A percentile compares a stretch with the other conserved stretches of the same genome.
These are phyloP conservation scores for Heterobasidion parviporum DNA, from an alignment of 1,284 basidiomycete genomes.

Conservation along the genomic window DNA sequence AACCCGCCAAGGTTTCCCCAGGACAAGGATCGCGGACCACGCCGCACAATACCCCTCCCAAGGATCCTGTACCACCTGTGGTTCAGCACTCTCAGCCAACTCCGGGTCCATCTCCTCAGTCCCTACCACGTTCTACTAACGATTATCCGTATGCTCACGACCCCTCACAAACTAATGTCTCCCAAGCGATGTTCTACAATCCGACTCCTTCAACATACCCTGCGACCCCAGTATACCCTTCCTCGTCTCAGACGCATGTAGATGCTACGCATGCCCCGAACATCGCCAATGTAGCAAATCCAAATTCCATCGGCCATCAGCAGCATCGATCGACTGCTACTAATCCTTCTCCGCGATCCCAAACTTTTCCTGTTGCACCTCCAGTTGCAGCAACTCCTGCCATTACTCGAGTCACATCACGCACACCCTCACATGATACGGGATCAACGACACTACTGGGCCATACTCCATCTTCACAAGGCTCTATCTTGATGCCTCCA, in stretches of 20 bases:
- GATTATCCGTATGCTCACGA: constrained; percentile 8
- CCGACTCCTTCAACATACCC: constrained; percentile 11
- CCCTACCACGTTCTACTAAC: not conserved
- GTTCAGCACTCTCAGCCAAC: constrained; percentile 4
- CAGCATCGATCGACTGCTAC: constrained; percentile 7
- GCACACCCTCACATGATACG: constrained; percentile 13
- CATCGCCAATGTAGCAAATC: constrained; percentile 5
- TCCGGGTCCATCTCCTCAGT: not conserved
- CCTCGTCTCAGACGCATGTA: constrained; percentile 8
- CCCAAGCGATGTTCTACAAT: constrained; percentile 2
- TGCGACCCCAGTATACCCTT: constrained; percentile 11
- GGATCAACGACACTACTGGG: constrained; percentile 14
- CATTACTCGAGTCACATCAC: constrained; percentile 8
- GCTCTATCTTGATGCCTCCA: constrained; percentile 5
- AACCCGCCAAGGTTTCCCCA: not conserved
- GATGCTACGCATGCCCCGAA: constrained; percentile 6
- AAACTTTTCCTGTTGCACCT: constrained; percentile 2
- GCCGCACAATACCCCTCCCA: constrained; percentile 2
- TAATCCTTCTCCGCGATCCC: constrained; percentile 13
- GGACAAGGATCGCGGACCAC: not conserved
- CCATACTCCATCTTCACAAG: constrained; percentile 13
- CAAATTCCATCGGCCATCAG: constrained; percentile 5
- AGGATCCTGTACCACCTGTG: constrained; percentile 2
- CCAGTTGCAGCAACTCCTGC: constrained; percentile 5
- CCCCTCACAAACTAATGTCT: constrained; percentile 7